These are phyloP conservation scores for Puccinia triticina DNA, from an alignment of 1,284 basidiomycete genomes.

Conservation along the genomic window DNA sequence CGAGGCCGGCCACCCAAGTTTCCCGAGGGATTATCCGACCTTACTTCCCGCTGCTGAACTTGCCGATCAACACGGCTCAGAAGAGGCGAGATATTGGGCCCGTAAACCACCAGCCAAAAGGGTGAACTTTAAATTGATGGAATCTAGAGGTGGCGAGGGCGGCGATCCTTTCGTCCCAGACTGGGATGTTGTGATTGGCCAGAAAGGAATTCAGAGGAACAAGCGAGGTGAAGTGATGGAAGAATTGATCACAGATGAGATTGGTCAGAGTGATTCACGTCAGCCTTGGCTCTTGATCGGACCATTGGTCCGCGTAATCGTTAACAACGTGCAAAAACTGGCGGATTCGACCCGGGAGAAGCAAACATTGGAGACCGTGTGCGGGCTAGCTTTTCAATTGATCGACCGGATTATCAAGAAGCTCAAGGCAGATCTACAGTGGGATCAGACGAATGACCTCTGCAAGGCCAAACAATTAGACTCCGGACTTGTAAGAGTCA, in stretches of 20 bases:
- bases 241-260: not conserved
- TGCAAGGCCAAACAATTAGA: not conserved
- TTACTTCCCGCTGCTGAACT: slow-evolving; percentile 61
- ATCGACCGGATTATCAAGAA: slow-evolving; percentile 28
- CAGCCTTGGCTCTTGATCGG: slow-evolving; percentile 39
- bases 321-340: slow-evolving; percentile 29
- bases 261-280: not conserved
- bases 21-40: slow-evolving; percentile 78
- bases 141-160: slow-evolving; percentile 62
- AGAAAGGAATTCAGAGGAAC: slow-evolving; percentile 41
- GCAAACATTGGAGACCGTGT: not conserved
- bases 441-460: slow-evolving; percentile 10
- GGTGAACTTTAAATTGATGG: slow-evolving; percentile 69
- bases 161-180: slow-evolving; percentile 58
- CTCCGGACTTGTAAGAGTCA: slow-evolving; percentile 12
- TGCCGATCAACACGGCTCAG: slow-evolving; percentile 61
- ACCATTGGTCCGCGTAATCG: slow-evolving; percentile 22
- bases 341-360: not conserved
- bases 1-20: slow-evolving; percentile 73
- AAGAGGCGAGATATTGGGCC: slow-evolving; percentile 70
- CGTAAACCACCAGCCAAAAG: slow-evolving; percentile 82
- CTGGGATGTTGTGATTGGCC: slow-evolving; percentile 47
- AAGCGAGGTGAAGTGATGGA: slow-evolving; percentile 15
- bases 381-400: slow-evolving; percentile 12
- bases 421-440: slow-evolving; percentile 2